Percentiles rank a stretch among this genome's conserved stretches.
Evolutionary conservation across 2,329 filamentous ascomycete genomes (phyloP).

Genomic region (Fusarium hainanense): DNA sequence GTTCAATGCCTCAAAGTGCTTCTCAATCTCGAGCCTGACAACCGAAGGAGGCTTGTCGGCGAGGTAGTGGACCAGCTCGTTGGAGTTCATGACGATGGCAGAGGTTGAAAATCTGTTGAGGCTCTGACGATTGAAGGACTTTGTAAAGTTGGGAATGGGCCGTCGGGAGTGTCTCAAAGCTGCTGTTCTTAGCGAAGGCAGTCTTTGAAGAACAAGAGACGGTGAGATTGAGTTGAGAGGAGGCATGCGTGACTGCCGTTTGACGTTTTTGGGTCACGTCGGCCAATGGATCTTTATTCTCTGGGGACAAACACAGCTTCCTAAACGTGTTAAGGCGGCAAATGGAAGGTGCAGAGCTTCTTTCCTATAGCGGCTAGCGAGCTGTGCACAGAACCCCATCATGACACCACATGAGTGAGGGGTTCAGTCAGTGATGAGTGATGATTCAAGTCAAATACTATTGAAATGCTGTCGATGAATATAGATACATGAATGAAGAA

Average conservation of each 20-base stretch:
- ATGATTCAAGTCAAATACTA: neutral
- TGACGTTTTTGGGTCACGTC: slow-evolving; percentile 35
- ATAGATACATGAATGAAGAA: neutral
- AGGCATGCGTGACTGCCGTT: slow-evolving; percentile 46
- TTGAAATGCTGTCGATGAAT: neutral
- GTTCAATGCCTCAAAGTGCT: slow-evolving; percentile 84
- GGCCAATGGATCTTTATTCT: slow-evolving; percentile 40
- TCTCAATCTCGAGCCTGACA: slow-evolving; percentile 88
- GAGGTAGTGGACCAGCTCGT: slow-evolving; percentile 79
- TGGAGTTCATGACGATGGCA: slow-evolving; percentile 63
- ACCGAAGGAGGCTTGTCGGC: slow-evolving; percentile 91
- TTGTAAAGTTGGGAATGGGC: slow-evolving; percentile 40
- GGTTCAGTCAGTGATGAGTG: neutral
- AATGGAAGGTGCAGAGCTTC: slow-evolving; percentile 18
- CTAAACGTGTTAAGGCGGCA: slow-evolving; percentile 42
- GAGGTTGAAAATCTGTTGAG: slow-evolving; percentile 49
- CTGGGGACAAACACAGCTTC: slow-evolving; percentile 38
- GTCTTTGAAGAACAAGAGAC: slow-evolving; percentile 51
- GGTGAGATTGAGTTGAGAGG: slow-evolving; percentile 48
- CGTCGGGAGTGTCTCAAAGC: slow-evolving; percentile 45
- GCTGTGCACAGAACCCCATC: slow-evolving; percentile 20
- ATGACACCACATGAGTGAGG: slow-evolving; percentile 19
- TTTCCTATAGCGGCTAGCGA: slow-evolving; percentile 33
- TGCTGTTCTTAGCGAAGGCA: slow-evolving; percentile 49
- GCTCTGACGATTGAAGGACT: slow-evolving; percentile 36